These are phyloP conservation scores for Lactarius quietus DNA, from an alignment of 768 basidiomycete genomes.

Conservation along the genomic window DNA sequence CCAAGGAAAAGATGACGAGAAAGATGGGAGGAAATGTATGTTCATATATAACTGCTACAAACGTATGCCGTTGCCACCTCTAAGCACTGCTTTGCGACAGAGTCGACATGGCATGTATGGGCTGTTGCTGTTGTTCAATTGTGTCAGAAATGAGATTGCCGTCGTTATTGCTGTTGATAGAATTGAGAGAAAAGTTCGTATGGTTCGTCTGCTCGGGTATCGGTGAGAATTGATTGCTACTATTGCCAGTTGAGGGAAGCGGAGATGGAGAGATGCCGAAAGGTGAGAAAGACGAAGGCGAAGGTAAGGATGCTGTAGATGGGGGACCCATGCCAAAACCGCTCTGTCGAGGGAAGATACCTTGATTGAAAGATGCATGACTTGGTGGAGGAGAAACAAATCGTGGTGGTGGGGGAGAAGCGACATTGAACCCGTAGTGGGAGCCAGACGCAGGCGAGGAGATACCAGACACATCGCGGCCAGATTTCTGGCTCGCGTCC, in stretches of 20 bases:
- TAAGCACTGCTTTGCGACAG: conserved; percentile 25
- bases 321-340: conserved; percentile 29
- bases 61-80: conserved; percentile 25
- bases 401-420: conserved; percentile 36
- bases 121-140: conserved; percentile 26
- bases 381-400: conserved; percentile 37
- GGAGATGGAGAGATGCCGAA: conserved; percentile 37
- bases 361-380: conserved; percentile 22
- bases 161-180: conserved; percentile 26
- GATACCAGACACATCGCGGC: conserved; percentile 33
- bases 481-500: conserved; percentile 27
- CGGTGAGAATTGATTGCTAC: conserved; percentile 28
- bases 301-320: conserved; percentile 24
- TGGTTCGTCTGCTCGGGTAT: conserved; percentile 29
- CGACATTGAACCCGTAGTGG: conserved; percentile 35
- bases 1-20: conserved; percentile 22
- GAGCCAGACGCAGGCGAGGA: conserved; percentile 32
- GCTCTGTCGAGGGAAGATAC: conserved; percentile 29
- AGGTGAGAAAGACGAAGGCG: conserved; percentile 35
- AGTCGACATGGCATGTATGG: conserved; percentile 25
- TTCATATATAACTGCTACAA: conserved; percentile 30
- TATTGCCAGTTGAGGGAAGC: conserved; percentile 27
- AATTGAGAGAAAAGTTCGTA: conserved; percentile 25
- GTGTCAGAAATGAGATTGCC: conserved; percentile 28
- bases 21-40: conserved; percentile 25